Evolutionary conservation across 768 basidiomycete genomes (phyloP).

Genomic region (Tephrocybe sp.): DNA sequence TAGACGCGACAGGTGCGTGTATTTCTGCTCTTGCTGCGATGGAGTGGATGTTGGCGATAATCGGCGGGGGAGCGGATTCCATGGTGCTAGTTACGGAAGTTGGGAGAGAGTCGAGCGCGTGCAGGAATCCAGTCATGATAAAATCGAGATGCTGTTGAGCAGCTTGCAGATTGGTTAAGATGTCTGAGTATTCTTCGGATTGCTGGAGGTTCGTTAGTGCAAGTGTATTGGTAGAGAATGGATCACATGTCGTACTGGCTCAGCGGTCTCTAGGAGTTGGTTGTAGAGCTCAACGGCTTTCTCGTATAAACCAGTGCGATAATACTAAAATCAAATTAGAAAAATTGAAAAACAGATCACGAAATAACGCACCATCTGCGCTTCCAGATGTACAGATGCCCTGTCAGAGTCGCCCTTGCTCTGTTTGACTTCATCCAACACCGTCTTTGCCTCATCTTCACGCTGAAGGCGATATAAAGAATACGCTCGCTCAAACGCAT

Average conservation of each 20-base stretch:
- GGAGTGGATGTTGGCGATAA: conserved; percentile 16
- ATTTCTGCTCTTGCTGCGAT: neutral
- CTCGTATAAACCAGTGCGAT: conserved; percentile 75
- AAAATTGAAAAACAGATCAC: conserved; percentile 10
- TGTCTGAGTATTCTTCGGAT: conserved; percentile 85
- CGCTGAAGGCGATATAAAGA: conserved; percentile 81
- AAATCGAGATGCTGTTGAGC: conserved; percentile 84
- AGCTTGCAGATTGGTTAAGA: conserved; percentile 80
- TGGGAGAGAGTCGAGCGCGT: conserved; percentile 59
- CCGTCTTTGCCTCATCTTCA: conserved; percentile 60
- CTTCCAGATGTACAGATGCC: conserved; percentile 77
- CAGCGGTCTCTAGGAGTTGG: conserved; percentile 73
- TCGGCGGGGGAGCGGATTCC: conserved; percentile 62
- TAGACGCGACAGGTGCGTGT: too few species aligned
- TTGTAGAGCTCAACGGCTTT: conserved; percentile 76
- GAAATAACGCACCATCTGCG: conserved; percentile 68
- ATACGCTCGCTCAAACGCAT: conserved; percentile 74
- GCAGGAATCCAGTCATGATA: conserved; percentile 67
- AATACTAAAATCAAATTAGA: conserved; percentile 46
- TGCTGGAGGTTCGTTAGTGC: conserved; percentile 39
- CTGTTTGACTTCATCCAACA: conserved; percentile 48
- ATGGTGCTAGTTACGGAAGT: conserved; percentile 47
- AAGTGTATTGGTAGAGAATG: neutral
- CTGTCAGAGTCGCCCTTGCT: conserved; percentile 47
- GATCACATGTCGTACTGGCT: conserved; percentile 58